Conservation (phyloP, 139 green algal genomes). For the Closterium sp. region DNA sequence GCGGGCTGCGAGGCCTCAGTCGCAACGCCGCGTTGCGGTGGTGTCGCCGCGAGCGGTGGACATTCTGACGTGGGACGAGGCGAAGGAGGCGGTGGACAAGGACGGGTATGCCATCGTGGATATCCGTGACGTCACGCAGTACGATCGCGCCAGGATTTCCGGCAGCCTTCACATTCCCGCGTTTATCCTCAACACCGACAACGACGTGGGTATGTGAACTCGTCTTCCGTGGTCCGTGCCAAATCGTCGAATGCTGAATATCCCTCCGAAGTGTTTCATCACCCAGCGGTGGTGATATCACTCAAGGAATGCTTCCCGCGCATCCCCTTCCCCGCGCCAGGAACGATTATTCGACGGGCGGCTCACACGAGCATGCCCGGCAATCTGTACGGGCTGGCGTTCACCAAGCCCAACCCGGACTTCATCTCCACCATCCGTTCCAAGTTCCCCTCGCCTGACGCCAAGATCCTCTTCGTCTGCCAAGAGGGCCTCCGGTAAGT, state of each 20-base stretch:
- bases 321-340: not conserved
- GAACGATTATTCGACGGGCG: constrained; percentile 19
- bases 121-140: constrained; percentile 38
- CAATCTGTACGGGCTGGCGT: constrained; percentile 33
- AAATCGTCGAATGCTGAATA: not conserved
- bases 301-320: not conserved
- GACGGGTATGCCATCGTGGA: constrained; percentile 44
- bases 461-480: constrained; percentile 44
- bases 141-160: constrained; percentile 20
- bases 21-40: not conserved
- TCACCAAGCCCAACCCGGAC: constrained; percentile 43
- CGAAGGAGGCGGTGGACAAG: constrained; percentile 34
- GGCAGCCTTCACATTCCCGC: constrained; percentile 33
- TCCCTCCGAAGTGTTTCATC: not conserved
- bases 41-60: constrained; percentile 15
- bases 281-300: not conserved
- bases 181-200: constrained; percentile 45
- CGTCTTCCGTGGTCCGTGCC: not conserved
- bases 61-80: constrained; percentile 34
- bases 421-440: constrained; percentile 31
- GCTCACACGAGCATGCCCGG: constrained; percentile 38
- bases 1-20: not conserved
- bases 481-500: constrained; percentile 43
- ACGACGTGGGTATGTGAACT: constrained; percentile 5
- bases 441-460: constrained; percentile 23